phyloP scores from a whole-genome alignment of 164 flowering plant genomes.

The Chimonanthus praecox region DNA sequence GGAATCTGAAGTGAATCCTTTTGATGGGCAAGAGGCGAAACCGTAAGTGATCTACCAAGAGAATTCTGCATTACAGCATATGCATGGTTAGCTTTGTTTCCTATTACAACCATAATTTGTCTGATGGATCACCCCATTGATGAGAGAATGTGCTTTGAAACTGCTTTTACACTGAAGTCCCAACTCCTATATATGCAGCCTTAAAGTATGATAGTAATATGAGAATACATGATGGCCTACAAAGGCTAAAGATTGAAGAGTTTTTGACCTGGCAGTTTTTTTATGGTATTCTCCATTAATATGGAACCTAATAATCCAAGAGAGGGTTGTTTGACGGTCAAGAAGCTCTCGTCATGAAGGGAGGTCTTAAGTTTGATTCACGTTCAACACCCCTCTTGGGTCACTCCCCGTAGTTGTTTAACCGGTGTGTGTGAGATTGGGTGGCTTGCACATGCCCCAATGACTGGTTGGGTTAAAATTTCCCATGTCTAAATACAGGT shows the following conservation, averaged over 20 bases:
- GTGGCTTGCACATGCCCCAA: too few species aligned
- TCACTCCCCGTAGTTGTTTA: too few species aligned
- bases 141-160: not conserved
- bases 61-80: not conserved
- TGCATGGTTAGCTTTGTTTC: not conserved
- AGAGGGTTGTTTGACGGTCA: too few species aligned
- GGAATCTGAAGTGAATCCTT: constrained; percentile 99
- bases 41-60: constrained; percentile 52
- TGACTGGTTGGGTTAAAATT: too few species aligned
- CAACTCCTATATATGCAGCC: not conserved
- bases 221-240: not conserved
- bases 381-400: too few species aligned
- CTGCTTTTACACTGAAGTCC: not conserved
- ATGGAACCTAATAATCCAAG: too few species aligned
- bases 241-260: not conserved
- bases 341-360: too few species aligned
- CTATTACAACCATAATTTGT: not conserved
- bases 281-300: not conserved
- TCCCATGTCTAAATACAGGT: too few species aligned
- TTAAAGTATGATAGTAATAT: too few species aligned
- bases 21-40: constrained; percentile 99
- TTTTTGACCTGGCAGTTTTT: not conserved
- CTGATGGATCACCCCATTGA: not conserved
- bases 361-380: too few species aligned
- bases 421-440: too few species aligned